Evolutionary conservation across 495 filamentous ascomycete species (phyloP), one percentile per base, ranked within the genome.

Genomic region (Hypoxylon crocopeplum): DNA sequence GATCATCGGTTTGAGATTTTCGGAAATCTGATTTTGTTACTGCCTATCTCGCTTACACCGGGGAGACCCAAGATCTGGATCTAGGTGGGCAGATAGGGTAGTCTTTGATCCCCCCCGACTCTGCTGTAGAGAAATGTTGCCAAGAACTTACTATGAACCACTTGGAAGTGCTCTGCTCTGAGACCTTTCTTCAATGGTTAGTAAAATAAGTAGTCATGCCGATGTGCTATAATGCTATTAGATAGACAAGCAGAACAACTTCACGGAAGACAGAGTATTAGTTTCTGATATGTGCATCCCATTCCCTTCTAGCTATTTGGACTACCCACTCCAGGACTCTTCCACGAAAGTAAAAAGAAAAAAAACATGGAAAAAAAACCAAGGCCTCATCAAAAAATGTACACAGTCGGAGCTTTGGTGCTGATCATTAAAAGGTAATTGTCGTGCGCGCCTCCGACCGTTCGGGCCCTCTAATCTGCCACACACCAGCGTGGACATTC

Each of bases 351-450:
- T 34, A 19, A 56, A 40, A 49, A 46, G 36, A 33, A 34, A 55
- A 56, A 50, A 49, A 20, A 51, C 38, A 19, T 39, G n/a, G 50
- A 17, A 42, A 47, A 56, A 38, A 38, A 45, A 55, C 8, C 45
- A 30, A 56, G 56, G 59, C 59, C 51, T 62, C 59, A 52, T 62
- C 2, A 56, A 44, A 60, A 62, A 56, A 57, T 62, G 48, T 57
- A 57, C n/a, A 56, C 39, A 48, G 54, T 58, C 54, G 37, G 60
- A 64, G 53, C 54, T 52, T 58, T 49, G 48, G 60, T 62, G 8
- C 24, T 44, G 33, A 58, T 63, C 53, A 63, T 64, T 64, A 64
- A 64, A 64, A 55, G 32, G 29, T 59, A 64, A n/a, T 64, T 64
- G 61, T 59, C 55, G 33, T 59, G 37, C 61, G 44, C 45, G 37